Percentiles rank a stretch among this genome's conserved stretches.
Conservation (phyloP, 441 rosid genomes). For the Populus hybrid region DNA sequence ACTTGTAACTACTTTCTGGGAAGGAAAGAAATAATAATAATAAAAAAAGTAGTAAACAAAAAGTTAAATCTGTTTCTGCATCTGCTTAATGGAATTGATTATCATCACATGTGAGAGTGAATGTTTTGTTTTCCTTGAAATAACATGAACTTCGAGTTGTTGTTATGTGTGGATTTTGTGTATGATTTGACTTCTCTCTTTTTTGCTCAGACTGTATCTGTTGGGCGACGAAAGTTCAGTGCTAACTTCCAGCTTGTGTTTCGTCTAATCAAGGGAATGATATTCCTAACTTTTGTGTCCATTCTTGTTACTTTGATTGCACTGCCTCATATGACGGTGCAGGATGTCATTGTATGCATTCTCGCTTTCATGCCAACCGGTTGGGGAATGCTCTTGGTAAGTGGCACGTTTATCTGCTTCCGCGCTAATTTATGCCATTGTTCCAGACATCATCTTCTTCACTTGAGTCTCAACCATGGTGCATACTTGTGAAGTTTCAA, state of each 20-base stretch:
- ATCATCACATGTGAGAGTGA: no score
- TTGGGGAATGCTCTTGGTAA: constrained; percentile 98
- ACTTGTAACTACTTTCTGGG: no score
- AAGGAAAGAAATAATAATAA: no score
- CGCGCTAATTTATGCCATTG: neutral
- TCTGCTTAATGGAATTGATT: no score
- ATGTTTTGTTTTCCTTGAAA: neutral
- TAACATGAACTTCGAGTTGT: no score
- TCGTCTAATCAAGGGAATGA: constrained; percentile 92
- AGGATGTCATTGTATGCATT: constrained; percentile 83
- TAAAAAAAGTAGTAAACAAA: no score
- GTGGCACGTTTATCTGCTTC: constrained; percentile 13
- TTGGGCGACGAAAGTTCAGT: constrained; percentile 87
- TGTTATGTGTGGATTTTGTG: neutral
- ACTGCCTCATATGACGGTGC: constrained; percentile 77
- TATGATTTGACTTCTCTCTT: neutral
- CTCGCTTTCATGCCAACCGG: constrained; percentile 99
- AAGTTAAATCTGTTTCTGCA: no score
- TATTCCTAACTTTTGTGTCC: constrained; percentile 80
- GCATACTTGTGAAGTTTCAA: no score
- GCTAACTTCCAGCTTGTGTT: constrained; percentile 94
- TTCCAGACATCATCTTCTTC: neutral
- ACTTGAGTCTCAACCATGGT: neutral
- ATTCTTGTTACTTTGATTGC: constrained; percentile 79
- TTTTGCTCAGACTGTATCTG: constrained; percentile 76